phyloP scores from a whole-genome alignment of 208 protist genomes.

The Novymonas esmeraldas region DNA sequence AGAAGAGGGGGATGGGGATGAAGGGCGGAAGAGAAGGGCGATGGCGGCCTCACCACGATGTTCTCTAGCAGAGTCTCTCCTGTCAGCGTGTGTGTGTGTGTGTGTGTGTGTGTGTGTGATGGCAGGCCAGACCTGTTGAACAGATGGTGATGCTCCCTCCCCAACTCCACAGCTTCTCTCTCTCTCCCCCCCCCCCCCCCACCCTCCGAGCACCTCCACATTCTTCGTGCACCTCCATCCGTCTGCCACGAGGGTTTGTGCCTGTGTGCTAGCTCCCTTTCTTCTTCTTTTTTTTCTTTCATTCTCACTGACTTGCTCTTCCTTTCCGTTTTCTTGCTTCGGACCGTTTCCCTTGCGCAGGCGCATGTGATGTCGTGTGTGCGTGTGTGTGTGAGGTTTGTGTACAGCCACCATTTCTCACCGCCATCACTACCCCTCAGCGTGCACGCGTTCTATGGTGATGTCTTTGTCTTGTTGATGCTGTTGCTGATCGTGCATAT shows the following conservation, averaged over 20 bases:
- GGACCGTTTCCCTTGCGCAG: neutral
- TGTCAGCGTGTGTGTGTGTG: neutral
- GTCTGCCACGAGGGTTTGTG: slow-evolving; percentile 10
- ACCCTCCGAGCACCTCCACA: too few species aligned
- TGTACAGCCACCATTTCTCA: neutral
- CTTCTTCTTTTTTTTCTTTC: neutral
- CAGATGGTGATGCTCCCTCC: neutral
- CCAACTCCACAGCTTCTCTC: neutral
- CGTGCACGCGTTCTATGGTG: too few species aligned
- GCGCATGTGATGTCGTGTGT: too few species aligned
- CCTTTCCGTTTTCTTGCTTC: neutral
- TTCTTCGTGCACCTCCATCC: neutral
- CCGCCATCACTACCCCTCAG: too few species aligned
- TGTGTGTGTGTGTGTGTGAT: neutral
- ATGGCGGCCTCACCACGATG: too few species aligned
- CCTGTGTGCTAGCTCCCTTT: neutral
- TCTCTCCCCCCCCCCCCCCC: slow-evolving; percentile 9
- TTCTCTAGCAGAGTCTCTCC: too few species aligned
- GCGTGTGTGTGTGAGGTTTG: neutral
- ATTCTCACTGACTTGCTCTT: neutral
- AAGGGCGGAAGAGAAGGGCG: too few species aligned
- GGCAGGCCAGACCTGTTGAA: too few species aligned
- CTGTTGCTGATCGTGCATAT: too few species aligned
- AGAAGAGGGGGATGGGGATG: neutral
- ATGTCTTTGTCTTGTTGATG: too few species aligned